Evolutionary conservation across 192 early-diverging fungal species (phyloP), one percentile per base, ranked within the genome.

Genomic region (Phycomyces nitens): DNA sequence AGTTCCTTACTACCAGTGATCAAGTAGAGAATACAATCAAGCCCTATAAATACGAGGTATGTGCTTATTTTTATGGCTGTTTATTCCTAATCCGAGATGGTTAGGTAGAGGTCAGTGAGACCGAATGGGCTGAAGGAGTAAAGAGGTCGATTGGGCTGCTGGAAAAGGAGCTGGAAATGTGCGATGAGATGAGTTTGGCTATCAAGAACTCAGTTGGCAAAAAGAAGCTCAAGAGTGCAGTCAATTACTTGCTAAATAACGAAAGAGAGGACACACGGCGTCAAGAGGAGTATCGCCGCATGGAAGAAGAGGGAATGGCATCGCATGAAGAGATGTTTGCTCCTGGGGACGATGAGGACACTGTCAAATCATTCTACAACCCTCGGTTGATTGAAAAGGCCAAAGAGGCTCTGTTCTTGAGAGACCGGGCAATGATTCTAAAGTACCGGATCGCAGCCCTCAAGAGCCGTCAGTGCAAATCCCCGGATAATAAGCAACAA

Each of bases 1-100:
- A 96, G 56, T 94, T 92, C 79, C 87, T 92, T 40, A 80, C 91
- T 4, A 91, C 95, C 6, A 86, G 94, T 10, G 97, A 97, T 69
- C 95, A 97, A 77, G 97, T 99, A 8, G 97, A 99, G 64, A 99
- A 97, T 80, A 97, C 94, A 1, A 95, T 99, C 76, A 99, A 99
- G 75, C 97, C 95, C 15, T 96, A 92, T 82, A 99, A 99, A 79
- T 95, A 94, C 64, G 96, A 99, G 77, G 68, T 57, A 62, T 55
- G 20, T 34, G 10, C n/a, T n/a, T n/a, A n/a, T n/a, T n/a, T n/a
- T n/a, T 56, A 47, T 49, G 40, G 14, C 11, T 59, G 6, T 44
- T 22, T 40, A 43, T 59, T 10, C 1, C 21, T 24, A 21, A 21
- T 23, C 4, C 5, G 20, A 53, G 5, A 24, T 11, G 2, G 20